These are phyloP conservation scores for Talaromyces sp. DNA, from an alignment of 2,329 filamentous ascomycete species.

Conservation along the genomic window DNA sequence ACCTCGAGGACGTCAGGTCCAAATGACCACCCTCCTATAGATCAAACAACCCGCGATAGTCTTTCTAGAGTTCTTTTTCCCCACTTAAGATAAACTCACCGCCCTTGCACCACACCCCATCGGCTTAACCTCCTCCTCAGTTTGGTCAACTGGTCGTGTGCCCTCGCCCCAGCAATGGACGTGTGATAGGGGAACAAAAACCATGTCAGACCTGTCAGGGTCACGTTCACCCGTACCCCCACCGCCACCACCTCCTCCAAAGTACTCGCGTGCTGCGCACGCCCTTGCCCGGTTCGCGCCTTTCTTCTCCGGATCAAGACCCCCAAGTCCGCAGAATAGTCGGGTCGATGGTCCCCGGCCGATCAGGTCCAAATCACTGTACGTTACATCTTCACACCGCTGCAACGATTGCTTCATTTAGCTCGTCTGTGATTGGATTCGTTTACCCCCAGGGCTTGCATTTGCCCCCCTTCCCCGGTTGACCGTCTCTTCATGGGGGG, in stretches of 20 bases:
- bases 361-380: slow-evolving; percentile 45
- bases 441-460: no score
- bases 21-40: neutral
- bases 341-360: slow-evolving; percentile 33
- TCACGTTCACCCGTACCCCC: slow-evolving; percentile 37
- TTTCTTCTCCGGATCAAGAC: slow-evolving; percentile 57
- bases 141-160: slow-evolving; percentile 31
- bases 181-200: slow-evolving; percentile 16
- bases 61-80: no score
- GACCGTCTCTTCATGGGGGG: no score
- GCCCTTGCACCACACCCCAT: slow-evolving; percentile 12
- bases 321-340: slow-evolving; percentile 53
- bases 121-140: slow-evolving; percentile 18
- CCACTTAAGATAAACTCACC: slow-evolving; percentile 4
- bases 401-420: neutral
- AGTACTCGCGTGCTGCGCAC: slow-evolving; percentile 50
- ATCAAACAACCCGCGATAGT: no score
- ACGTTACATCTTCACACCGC: slow-evolving; percentile 29
- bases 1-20: no score
- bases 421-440: slow-evolving; percentile 1
- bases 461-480: no score
- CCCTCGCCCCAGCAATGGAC: slow-evolving; percentile 21
- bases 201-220: slow-evolving; percentile 31
- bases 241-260: slow-evolving; percentile 39
- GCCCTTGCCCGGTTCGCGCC: slow-evolving; percentile 57